Evolutionary conservation across 352 stramenopile genomes (phyloP).

Genomic region (Phytophthora crassamura): DNA sequence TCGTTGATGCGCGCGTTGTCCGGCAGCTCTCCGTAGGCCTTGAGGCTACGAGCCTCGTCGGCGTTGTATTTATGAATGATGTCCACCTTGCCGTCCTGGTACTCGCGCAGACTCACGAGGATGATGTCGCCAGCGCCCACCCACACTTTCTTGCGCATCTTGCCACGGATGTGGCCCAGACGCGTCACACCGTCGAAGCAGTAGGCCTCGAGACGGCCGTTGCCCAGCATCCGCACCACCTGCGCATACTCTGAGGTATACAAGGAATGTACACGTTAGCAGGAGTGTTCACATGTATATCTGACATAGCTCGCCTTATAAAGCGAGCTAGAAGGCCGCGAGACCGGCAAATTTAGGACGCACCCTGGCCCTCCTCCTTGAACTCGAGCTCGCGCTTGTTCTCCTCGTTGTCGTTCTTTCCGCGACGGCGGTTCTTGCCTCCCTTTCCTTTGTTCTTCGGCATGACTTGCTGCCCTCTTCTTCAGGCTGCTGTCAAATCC

Average conservation of each 20-base stretch:
- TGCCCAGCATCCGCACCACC: slow-evolving; percentile 98
- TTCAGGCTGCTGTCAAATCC: slow-evolving; percentile 24
- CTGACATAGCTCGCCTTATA: slow-evolving; percentile 9
- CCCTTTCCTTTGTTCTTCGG: slow-evolving; percentile 96
- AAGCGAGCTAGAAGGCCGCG: not conserved
- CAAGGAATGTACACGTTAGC: slow-evolving; percentile 7
- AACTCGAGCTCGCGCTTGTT: slow-evolving; percentile 99
- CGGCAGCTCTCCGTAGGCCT: slow-evolving; percentile 99
- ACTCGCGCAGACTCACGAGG: slow-evolving; percentile 98
- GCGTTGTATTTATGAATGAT: slow-evolving; percentile 99
- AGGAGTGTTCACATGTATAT: slow-evolving; percentile 13
- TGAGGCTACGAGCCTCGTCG: slow-evolving; percentile 98
- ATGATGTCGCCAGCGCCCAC: slow-evolving; percentile 99
- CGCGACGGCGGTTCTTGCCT: slow-evolving; percentile 97
- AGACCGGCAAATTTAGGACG: slow-evolving; percentile 20
- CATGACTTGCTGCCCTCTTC: slow-evolving; percentile 46
- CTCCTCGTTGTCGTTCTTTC: slow-evolving; percentile 99
- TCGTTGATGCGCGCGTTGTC: slow-evolving; percentile 94
- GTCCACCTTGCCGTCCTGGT: slow-evolving; percentile 99
- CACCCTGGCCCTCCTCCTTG: slow-evolving; percentile 98
- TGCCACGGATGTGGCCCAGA: slow-evolving; percentile 98
- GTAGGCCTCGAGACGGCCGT: slow-evolving; percentile 98
- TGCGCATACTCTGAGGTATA: slow-evolving; percentile 95
- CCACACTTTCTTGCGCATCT: slow-evolving; percentile 99
- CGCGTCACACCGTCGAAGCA: slow-evolving; percentile 99